Percentiles rank a stretch among this genome's conserved stretches.
Conservation (phyloP, 2,329 filamentous ascomycete genomes). For the Cladophialophora yegresii region DNA sequence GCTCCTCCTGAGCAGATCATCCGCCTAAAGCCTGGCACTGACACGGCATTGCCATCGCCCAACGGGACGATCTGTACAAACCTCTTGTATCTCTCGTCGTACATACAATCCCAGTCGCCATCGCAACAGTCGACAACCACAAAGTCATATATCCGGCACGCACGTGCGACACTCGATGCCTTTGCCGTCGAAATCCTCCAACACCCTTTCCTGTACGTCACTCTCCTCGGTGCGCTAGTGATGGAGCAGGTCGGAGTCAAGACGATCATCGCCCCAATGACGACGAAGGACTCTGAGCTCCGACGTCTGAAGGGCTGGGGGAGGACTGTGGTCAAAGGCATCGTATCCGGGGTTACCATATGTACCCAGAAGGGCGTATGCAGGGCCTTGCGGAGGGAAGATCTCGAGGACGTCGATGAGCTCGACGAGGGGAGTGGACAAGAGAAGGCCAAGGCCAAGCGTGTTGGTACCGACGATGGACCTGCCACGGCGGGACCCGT, state of each 20-base stretch:
- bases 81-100: conserved; percentile 73
- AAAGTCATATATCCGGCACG: conserved; percentile 56
- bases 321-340: conserved; percentile 32
- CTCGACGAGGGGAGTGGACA: conserved; percentile 19
- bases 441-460: background rate
- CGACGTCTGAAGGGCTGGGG: conserved; percentile 33
- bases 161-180: conserved; percentile 73
- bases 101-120: conserved; percentile 62
- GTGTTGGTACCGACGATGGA: background rate
- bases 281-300: conserved; percentile 30
- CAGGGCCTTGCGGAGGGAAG: conserved; percentile 31
- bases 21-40: conserved; percentile 92
- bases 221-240: conserved; percentile 74
- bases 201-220: conserved; percentile 88
- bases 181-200: conserved; percentile 92
- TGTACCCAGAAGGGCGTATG: conserved; percentile 32
- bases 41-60: conserved; percentile 83
- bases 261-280: conserved; percentile 53
- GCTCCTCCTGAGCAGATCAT: conserved; percentile 47
- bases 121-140: conserved; percentile 28
- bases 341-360: conserved; percentile 33
- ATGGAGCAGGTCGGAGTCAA: conserved; percentile 70
- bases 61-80: conserved; percentile 88
- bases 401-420: conserved; percentile 34
- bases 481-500: background rate